Evolutionary conservation across 2,329 filamentous ascomycete species (phyloP).

Genomic region (Trichothecium roseum): DNA sequence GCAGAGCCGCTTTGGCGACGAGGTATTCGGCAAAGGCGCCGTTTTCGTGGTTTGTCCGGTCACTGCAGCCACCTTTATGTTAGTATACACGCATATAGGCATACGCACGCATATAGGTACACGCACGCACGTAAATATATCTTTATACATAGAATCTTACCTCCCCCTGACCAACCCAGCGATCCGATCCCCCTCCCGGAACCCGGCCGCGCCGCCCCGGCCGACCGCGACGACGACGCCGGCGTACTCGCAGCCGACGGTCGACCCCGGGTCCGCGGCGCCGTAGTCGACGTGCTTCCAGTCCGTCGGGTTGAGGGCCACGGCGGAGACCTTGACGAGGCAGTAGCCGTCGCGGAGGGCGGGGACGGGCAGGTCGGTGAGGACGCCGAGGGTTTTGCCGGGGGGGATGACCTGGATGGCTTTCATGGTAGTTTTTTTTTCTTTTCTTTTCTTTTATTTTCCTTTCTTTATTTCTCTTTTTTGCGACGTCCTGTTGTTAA

Average conservation of each 20-base stretch:
- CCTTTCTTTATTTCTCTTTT: too few species aligned
- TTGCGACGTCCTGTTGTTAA: too few species aligned
- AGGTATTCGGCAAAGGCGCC: constrained; percentile 17
- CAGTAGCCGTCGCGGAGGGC: too few species aligned
- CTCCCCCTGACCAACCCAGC: constrained; percentile 14
- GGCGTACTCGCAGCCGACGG: constrained; percentile 20
- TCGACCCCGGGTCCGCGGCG: constrained; percentile 14
- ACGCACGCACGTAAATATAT: too few species aligned
- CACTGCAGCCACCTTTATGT: too few species aligned
- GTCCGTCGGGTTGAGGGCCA: constrained; percentile 22
- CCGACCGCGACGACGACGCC: constrained; percentile 20
- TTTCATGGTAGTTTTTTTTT: too few species aligned
- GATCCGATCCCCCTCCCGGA: constrained; percentile 12
- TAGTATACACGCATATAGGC: neutral
- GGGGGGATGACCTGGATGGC: too few species aligned
- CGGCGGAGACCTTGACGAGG: constrained; percentile 16
- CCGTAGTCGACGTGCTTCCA: constrained; percentile 16
- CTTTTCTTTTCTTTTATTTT: too few species aligned
- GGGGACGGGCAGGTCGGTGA: too few species aligned
- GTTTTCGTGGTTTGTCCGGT: constrained; percentile 11
- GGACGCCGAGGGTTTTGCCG: too few species aligned
- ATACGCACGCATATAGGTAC: too few species aligned
- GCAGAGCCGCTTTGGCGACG: constrained; percentile 11
- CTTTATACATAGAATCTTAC: too few species aligned
- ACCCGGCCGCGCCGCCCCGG: constrained; percentile 1